Conservation (phyloP, 2,329 filamentous ascomycete genomes). For the Aphanocladium album region DNA sequence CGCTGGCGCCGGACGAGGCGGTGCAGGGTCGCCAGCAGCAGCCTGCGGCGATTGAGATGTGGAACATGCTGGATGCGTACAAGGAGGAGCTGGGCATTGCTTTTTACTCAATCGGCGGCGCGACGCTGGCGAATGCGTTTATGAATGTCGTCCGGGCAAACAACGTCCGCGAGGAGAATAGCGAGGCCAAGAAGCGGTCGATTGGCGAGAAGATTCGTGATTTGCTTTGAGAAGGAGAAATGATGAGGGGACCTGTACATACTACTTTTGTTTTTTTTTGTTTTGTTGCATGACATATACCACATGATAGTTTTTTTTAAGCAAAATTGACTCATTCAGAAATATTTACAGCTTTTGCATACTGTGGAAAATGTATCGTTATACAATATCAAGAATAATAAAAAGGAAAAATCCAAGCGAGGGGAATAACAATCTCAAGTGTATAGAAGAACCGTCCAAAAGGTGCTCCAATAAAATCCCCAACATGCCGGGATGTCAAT, state of each 20-base stretch:
- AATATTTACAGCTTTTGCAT: not conserved
- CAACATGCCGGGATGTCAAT: not conserved
- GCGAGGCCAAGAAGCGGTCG: not conserved
- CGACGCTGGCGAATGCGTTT: constrained; percentile 67
- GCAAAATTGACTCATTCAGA: not conserved
- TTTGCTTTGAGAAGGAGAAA: not conserved
- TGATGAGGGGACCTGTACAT: not conserved
- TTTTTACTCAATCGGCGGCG: constrained; percentile 62
- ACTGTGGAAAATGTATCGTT: not conserved
- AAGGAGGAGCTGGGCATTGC: constrained; percentile 56
- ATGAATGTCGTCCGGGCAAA: constrained; percentile 61
- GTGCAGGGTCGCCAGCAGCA: not conserved
- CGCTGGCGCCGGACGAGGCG: constrained; percentile 9
- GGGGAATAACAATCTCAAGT: not conserved
- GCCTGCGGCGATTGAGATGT: constrained; percentile 9
- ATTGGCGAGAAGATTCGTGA: not conserved
- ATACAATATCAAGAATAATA: not conserved
- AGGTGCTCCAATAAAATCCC: not conserved
- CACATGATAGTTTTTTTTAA: not conserved
- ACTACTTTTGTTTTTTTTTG: not conserved
- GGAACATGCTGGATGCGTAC: constrained; percentile 47
- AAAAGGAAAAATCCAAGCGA: not conserved
- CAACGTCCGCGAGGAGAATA: constrained; percentile 28
- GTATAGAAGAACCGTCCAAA: not conserved
- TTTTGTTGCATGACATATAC: not conserved